Evolutionary conservation across 495 filamentous ascomycete species (phyloP).

Genomic region (Xylona heveae): DNA sequence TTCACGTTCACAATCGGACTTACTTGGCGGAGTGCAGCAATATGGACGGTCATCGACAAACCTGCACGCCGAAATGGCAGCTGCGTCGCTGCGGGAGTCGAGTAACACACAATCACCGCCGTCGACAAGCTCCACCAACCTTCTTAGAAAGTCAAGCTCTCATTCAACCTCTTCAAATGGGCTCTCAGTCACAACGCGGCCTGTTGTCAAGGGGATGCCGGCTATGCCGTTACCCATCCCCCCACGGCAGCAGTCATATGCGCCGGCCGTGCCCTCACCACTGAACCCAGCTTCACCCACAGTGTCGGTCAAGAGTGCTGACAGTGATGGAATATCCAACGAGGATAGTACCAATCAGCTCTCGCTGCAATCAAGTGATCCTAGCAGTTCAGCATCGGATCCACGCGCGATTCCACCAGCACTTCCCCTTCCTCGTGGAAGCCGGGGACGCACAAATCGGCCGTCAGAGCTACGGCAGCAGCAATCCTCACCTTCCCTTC

Average conservation of each 20-base stretch:
- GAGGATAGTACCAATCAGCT: too few relatives aligned
- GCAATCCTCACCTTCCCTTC: not conserved
- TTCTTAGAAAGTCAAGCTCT: too few relatives aligned
- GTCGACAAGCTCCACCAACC: slow-evolving; percentile 6
- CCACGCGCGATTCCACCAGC: too few relatives aligned
- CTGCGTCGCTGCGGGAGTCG: slow-evolving; percentile 7
- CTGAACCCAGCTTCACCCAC: slow-evolving; percentile 8
- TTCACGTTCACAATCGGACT: not conserved
- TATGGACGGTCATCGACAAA: slow-evolving; percentile 4
- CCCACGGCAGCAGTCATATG: slow-evolving; percentile 7
- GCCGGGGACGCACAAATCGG: slow-evolving; percentile 4
- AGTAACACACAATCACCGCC: slow-evolving; percentile 2
- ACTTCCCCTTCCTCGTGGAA: not conserved
- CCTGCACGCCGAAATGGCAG: slow-evolving; percentile 7
- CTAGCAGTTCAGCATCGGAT: too few relatives aligned
- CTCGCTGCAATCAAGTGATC: too few relatives aligned
- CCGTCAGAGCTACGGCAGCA: slow-evolving; percentile 5
- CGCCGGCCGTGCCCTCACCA: slow-evolving; percentile 10
- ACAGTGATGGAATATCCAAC: not conserved
- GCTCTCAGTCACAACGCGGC: too few relatives aligned
- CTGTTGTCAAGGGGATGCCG: too few relatives aligned
- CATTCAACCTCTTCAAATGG: too few relatives aligned
- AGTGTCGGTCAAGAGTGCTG: slow-evolving; percentile 4
- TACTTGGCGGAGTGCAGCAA: slow-evolving; percentile 1
- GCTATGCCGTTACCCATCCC: slow-evolving; percentile 2